Evolutionary conservation across 129 eudicot species (phyloP).

Genomic region (Glebionis coronaria): DNA sequence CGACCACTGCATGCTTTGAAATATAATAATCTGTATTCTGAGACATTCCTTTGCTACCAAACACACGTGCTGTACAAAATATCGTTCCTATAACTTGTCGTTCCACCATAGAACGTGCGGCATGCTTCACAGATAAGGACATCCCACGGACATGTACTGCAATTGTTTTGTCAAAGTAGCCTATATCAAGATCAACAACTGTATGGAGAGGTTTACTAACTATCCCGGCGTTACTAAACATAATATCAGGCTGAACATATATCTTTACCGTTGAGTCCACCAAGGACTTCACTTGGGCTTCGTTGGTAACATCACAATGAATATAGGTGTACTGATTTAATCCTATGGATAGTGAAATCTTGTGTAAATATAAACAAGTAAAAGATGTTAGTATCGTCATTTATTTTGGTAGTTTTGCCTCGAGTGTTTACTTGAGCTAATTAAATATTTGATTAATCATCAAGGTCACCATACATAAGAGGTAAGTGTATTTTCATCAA

Average conservation of each 20-base stretch:
- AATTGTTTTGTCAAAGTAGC: constrained; percentile 3
- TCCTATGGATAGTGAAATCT: constrained; percentile 29
- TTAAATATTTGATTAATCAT: too few species aligned
- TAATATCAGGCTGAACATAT: constrained; percentile 28
- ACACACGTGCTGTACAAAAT: too few species aligned
- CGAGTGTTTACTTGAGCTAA: too few species aligned
- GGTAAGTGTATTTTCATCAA: too few species aligned
- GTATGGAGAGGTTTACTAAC: constrained; percentile 4
- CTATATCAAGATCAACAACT: constrained; percentile 16
- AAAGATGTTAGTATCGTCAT: too few species aligned
- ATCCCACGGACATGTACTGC: constrained; percentile 22
- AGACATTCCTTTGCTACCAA: background rate
- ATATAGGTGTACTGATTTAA: constrained; percentile 19
- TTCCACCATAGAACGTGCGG: too few species aligned
- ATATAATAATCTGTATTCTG: constrained; percentile 27
- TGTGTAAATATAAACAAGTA: too few species aligned
- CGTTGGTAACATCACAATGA: constrained; percentile 45
- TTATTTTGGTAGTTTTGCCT: too few species aligned
- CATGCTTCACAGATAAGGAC: too few species aligned
- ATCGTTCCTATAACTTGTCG: too few species aligned
- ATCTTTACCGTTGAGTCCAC: constrained; percentile 22
- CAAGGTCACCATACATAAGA: too few species aligned
- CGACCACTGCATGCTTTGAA: constrained; percentile 37
- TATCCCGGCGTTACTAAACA: too few species aligned
- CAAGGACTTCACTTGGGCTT: constrained; percentile 29